These are phyloP conservation scores for Emmonsia crescens DNA, from an alignment of 2,329 filamentous ascomycete genomes.

Conservation along the genomic window DNA sequence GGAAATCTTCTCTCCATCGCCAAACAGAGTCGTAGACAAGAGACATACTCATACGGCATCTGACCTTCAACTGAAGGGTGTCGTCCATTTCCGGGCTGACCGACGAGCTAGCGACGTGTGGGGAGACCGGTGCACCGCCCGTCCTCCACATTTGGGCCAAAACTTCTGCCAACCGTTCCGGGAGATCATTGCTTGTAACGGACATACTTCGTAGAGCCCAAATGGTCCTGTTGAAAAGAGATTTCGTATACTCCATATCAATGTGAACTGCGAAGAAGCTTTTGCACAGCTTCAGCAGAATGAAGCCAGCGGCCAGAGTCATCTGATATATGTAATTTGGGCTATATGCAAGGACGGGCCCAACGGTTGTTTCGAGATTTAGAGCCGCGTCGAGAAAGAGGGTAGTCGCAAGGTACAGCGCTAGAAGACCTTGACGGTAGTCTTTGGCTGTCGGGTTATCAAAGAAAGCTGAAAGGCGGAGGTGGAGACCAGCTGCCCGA, in stretches of 20 bases:
- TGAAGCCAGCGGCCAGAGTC: conserved; percentile 54
- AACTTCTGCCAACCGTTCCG: conserved; percentile 54
- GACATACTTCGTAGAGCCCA: conserved; percentile 50
- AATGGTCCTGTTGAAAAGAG: conserved; percentile 49
- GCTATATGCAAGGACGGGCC: conserved; percentile 42
- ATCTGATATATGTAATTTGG: conserved; percentile 57
- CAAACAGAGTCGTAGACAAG: conserved; percentile 57
- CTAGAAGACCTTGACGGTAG: conserved; percentile 36
- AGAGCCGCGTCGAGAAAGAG: conserved; percentile 38
- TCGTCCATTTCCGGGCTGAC: conserved; percentile 27
- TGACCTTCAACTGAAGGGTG: conserved; percentile 51
- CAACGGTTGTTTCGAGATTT: conserved; percentile 33
- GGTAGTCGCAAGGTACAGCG: conserved; percentile 37
- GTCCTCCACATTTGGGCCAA: conserved; percentile 55
- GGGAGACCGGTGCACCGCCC: conserved; percentile 23
- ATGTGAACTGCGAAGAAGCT: conserved; percentile 51
- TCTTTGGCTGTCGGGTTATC: conserved; percentile 37
- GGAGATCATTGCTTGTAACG: conserved; percentile 52
- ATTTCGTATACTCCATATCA: conserved; percentile 45
- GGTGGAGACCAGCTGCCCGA: conserved; percentile 37
- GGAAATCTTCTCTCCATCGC: conserved; percentile 56
- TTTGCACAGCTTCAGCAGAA: conserved; percentile 54
- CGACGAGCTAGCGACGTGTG: conserved; percentile 13
- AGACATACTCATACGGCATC: conserved; percentile 57
- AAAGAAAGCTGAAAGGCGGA: conserved; percentile 41